A percentile compares a stretch with the other conserved stretches of the same genome.
Evolutionary conservation across 139 green algal species (phyloP).

Genomic region (Picochlorum sp.): DNA sequence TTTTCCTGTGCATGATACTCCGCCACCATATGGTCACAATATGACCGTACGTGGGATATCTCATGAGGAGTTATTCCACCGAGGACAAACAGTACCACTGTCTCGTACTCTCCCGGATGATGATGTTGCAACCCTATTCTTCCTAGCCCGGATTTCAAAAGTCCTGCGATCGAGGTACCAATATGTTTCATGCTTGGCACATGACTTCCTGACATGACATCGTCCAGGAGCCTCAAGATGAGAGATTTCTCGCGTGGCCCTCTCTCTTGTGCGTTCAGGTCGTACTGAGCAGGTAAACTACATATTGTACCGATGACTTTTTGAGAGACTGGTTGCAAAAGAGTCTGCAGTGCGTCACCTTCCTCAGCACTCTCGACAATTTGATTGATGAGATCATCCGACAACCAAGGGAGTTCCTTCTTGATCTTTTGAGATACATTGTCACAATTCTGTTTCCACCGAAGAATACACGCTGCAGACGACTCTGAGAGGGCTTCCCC

Average conservation of each 20-base stretch:
- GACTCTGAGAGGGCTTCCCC: not conserved
- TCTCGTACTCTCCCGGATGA: constrained; percentile 30
- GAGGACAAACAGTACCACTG: constrained; percentile 58
- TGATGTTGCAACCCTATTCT: constrained; percentile 40
- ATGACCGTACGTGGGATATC: not conserved
- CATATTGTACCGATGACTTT: not conserved
- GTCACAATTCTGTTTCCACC: not conserved
- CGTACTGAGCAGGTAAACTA: not conserved
- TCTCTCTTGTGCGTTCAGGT: not conserved
- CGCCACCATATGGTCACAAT: not conserved
- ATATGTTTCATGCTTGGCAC: constrained; percentile 23
- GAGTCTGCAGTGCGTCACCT: not conserved
- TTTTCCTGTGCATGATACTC: not conserved
- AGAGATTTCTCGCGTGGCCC: not conserved
- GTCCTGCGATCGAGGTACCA: constrained; percentile 31
- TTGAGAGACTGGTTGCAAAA: not conserved
- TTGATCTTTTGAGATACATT: not conserved
- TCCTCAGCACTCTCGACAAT: not conserved
- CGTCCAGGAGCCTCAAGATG: not conserved
- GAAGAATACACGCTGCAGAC: not conserved
- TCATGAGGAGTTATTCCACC: constrained; percentile 29
- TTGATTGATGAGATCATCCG: not conserved
- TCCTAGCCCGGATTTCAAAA: constrained; percentile 45
- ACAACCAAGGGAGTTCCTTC: not conserved
- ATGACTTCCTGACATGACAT: not conserved